Evolutionary conservation across 257 asterid species (phyloP), one percentile per base, ranked within the genome.

Genomic region (Solanum stenotomum): DNA sequence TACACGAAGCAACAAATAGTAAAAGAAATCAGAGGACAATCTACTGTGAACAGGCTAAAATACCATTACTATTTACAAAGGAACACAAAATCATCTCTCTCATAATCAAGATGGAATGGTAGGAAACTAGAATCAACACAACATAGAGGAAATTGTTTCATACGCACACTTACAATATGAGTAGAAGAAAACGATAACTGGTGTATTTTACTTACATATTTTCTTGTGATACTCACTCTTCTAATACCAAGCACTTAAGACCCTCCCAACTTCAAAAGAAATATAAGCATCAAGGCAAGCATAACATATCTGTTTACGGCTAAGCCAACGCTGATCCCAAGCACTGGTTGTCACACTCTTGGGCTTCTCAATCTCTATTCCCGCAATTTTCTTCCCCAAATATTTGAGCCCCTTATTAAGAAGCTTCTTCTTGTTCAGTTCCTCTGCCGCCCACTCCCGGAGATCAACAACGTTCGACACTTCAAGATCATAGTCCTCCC

Each of bases 401-500:
- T 16, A 5, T n/a, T 40, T 40, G 29, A 85, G 81, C 67, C 87
- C 82, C 6, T 0, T 0, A 40, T 40, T 40, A 40, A 40, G 42
- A 7, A 86, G 71, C 3, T 34, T 34, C 46, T 74, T 72, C 3
- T 72, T 34, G 13, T 40, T 37, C 40, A 74, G 46, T 49, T 86
- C 44, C 46, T 1, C 35, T 0, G 72, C 74, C 29, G 88, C 88
- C 84, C 78, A 74, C 42, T 42, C 46, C 5, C 88, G 16, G 22
- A 86, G 33, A 71, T 46, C 88, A 56, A 86, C 72, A 3, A 14
- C 25, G 49, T 86, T 72, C 49, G 67, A 40, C 46, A 72, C 88
- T 8, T 46, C 18, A 33, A 86, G 35, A 9, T 42, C 42, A 74
- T 91, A 91, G 42, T 92, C 94, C 86, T 89, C 90, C 83, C 88